Conservation (phyloP, 495 filamentous ascomycete species). For the Aspergillus sclerotiicarbonarius region DNA sequence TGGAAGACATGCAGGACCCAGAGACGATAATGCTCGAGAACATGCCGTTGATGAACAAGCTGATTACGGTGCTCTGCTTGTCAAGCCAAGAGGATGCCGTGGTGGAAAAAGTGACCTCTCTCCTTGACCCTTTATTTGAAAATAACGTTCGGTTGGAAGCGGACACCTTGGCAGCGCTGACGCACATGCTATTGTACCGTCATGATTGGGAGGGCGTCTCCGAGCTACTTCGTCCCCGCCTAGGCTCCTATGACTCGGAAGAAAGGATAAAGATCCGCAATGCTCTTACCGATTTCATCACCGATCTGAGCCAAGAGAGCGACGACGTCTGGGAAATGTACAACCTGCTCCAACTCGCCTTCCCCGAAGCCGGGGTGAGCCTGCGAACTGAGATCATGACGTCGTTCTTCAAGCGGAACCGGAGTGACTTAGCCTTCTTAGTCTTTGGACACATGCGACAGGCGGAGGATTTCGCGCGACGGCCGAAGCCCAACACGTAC, state of each 20-base stretch:
- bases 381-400: constrained; percentile 74
- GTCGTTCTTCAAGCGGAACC: constrained; percentile 71
- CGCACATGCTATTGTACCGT: constrained; percentile 64
- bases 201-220: constrained; percentile 72
- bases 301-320: constrained; percentile 58
- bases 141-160: constrained; percentile 65
- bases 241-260: constrained; percentile 56
- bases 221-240: constrained; percentile 70
- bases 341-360: constrained; percentile 68
- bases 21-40: constrained; percentile 54
- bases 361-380: constrained; percentile 65
- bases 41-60: constrained; percentile 65
- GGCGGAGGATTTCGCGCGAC: constrained; percentile 50
- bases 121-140: constrained; percentile 73
- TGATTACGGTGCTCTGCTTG: constrained; percentile 70
- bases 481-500: constrained; percentile 73
- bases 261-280: constrained; percentile 63
- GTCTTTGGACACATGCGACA: constrained; percentile 89
- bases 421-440: constrained; percentile 77
- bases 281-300: constrained; percentile 62
- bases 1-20: constrained; percentile 57
- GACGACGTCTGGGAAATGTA: constrained; percentile 79
- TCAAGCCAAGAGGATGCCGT: constrained; percentile 48
- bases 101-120: constrained; percentile 65
- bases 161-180: constrained; percentile 69